Evolutionary conservation across 805 yeast genomes (phyloP).

Genomic region (Spathaspora arborariae): DNA sequence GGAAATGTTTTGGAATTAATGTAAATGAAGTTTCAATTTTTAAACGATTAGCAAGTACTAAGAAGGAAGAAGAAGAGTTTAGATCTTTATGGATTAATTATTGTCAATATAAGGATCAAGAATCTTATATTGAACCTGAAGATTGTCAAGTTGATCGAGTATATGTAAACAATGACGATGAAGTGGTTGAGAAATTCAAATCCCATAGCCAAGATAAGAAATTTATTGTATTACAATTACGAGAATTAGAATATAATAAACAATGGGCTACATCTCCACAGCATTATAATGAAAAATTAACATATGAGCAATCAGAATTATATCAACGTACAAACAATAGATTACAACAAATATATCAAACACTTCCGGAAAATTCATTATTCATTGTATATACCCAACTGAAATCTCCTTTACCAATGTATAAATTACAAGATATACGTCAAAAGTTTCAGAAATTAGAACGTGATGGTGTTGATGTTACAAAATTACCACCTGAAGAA

Average conservation of each 20-base stretch:
- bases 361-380: conserved; percentile 55
- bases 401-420: conserved; percentile 54
- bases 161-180: conserved; percentile 57
- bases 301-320: conserved; percentile 9
- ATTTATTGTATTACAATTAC: conserved; percentile 51
- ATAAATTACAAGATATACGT: conserved; percentile 41
- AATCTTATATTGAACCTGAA: conserved; percentile 13
- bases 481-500: conserved; percentile 31
- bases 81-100: conserved; percentile 23
- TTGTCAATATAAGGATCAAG: conserved; percentile 16
- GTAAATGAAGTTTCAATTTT: conserved; percentile 23
- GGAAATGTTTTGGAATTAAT: conserved; percentile 56
- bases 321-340: conserved; percentile 39
- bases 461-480: conserved; percentile 39
- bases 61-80: conserved; percentile 1
- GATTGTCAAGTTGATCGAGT: conserved; percentile 20
- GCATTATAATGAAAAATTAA: conserved; percentile 17
- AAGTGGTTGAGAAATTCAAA: conserved; percentile 42
- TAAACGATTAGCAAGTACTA: conserved; percentile 14
- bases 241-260: conserved; percentile 51
- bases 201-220: conserved; percentile 34
- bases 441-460: conserved; percentile 42
- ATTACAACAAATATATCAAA: conserved; percentile 45
- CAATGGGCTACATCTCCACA: conserved; percentile 22
- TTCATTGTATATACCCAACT: conserved; percentile 60